These are phyloP conservation scores for Paramyrothecium roridum DNA, from an alignment of 2,329 filamentous ascomycete species.

Conservation along the genomic window DNA sequence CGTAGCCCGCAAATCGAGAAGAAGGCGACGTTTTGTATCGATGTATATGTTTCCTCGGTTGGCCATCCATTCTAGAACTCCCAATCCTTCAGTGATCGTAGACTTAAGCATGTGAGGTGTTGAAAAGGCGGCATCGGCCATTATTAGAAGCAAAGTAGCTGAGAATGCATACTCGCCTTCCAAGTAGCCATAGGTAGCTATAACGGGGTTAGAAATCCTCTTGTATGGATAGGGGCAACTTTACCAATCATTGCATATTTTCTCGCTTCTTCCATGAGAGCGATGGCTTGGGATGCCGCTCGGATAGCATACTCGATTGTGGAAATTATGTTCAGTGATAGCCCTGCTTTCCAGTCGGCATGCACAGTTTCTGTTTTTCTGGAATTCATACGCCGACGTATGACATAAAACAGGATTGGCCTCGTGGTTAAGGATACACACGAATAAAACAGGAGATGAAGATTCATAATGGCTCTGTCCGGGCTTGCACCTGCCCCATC, in stretches of 20 bases:
- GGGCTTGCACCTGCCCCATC: not conserved
- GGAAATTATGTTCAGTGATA: slow-evolving; percentile 43
- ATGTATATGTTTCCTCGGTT: slow-evolving; percentile 6
- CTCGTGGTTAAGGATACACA: not conserved
- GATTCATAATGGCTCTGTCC: not conserved
- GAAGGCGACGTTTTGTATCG: slow-evolving; percentile 1
- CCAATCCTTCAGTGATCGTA: slow-evolving; percentile 37
- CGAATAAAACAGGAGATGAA: not conserved
- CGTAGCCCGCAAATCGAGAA: not conserved
- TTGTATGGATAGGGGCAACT: slow-evolving; percentile 9
- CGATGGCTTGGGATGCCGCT: slow-evolving; percentile 26
- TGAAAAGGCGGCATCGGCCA: slow-evolving; percentile 52
- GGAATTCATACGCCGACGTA: not conserved
- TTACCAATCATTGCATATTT: slow-evolving; percentile 46
- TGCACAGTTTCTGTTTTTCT: not conserved
- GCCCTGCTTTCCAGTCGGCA: slow-evolving; percentile 29
- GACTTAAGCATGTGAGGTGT: slow-evolving; percentile 33
- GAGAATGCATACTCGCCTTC: slow-evolving; percentile 55
- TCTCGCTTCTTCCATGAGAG: slow-evolving; percentile 37
- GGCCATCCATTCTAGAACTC: slow-evolving; percentile 1
- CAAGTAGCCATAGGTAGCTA: slow-evolving; percentile 55
- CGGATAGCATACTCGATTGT: slow-evolving; percentile 51
- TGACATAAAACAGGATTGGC: not conserved
- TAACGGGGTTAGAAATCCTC: not conserved
- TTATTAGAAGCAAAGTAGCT: slow-evolving; percentile 49